Evolutionary conservation across 169 alveolate genomes (phyloP).

Genomic region (Theileria parva): DNA sequence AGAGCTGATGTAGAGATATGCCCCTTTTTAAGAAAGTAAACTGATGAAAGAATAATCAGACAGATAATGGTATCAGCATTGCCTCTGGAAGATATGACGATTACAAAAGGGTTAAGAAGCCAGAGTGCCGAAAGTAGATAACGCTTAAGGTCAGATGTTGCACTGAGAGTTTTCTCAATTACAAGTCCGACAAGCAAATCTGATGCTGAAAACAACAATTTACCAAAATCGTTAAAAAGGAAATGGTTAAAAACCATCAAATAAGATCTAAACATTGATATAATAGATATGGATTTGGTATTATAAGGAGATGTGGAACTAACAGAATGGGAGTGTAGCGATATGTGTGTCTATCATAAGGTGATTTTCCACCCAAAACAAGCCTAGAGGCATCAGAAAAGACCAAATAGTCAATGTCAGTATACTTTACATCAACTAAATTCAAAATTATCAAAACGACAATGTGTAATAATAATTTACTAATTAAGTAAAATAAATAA

Average conservation of each 20-base stretch:
- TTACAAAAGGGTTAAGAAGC: constrained; percentile 90
- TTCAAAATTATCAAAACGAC: background rate
- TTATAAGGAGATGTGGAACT: background rate
- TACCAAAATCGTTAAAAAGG: constrained; percentile 81
- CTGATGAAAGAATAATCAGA: constrained; percentile 68
- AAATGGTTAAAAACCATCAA: constrained; percentile 73
- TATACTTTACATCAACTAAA: constrained; percentile 83
- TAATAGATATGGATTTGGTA: background rate
- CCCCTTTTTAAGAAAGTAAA: constrained; percentile 62
- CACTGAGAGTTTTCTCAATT: constrained; percentile 32
- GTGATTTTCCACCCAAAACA: constrained; percentile 90
- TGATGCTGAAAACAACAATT: constrained; percentile 82
- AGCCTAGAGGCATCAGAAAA: constrained; percentile 95
- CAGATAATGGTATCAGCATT: constrained; percentile 84
- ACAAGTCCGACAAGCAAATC: constrained; percentile 84
- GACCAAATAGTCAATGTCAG: constrained; percentile 97
- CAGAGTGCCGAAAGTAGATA: constrained; percentile 77
- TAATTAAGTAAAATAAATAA: background rate
- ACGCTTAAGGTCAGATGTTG: constrained; percentile 34
- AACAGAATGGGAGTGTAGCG: constrained; percentile 95
- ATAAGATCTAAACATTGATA: constrained; percentile 63
- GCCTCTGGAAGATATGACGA: constrained; percentile 94
- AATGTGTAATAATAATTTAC: no score
- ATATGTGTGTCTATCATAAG: constrained; percentile 95
- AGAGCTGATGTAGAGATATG: constrained; percentile 76